A percentile compares a stretch with the other conserved stretches of the same genome.
Evolutionary conservation across 176 grass and related monocot species (phyloP).

Genomic region (Musa itinerans): DNA sequence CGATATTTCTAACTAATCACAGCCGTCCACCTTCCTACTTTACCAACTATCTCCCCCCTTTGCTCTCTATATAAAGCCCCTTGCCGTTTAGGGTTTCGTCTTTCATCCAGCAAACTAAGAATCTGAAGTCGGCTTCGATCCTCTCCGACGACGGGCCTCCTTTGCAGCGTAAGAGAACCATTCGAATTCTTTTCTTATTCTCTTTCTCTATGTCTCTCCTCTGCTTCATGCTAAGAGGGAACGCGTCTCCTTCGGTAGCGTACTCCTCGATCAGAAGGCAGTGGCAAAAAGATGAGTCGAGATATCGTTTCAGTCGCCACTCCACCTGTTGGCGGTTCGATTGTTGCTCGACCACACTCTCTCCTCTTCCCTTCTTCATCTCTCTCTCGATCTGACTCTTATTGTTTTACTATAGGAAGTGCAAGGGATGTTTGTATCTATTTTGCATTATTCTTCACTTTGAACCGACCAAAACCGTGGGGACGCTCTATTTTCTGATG

Average conservation of each 20-base stretch:
- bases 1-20: neutral
- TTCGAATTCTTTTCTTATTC: neutral
- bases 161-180: too few relatives aligned
- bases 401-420: neutral
- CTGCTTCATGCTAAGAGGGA: neutral
- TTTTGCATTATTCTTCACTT: conserved; percentile 14
- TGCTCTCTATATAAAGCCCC: neutral
- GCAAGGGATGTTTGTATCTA: conserved; percentile 1
- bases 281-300: conserved; percentile 17
- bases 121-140: too few relatives aligned
- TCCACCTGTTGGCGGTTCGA: conserved; percentile 16
- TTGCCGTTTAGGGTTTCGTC: neutral
- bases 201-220: neutral
- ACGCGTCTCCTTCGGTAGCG: neutral
- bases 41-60: too few relatives aligned
- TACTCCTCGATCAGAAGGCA: neutral
- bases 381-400: neutral
- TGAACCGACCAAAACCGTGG: neutral
- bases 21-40: neutral
- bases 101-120: neutral
- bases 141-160: too few relatives aligned
- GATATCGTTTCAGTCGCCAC: conserved; percentile 25
- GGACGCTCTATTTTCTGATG: neutral
- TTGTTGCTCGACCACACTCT: conserved; percentile 22
- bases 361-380: too few relatives aligned